Base-by-base conservation (phyloP, 2,329 filamentous ascomycete genomes). In the Chalaropsis thielavioides region DNA sequence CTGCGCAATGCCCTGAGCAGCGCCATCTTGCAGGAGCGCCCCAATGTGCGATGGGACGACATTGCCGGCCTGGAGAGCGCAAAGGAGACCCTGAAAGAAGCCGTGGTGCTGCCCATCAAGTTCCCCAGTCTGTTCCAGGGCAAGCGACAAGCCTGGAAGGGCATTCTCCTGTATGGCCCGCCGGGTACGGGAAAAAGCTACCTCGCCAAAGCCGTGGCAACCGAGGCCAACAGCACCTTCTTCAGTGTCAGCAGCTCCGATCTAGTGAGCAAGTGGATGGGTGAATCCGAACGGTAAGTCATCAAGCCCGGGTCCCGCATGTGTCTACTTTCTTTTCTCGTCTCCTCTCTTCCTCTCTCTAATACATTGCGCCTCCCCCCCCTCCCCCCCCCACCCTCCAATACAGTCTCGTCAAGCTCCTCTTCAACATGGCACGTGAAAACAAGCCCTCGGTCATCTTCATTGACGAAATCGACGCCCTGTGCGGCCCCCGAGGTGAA, bases 241-340 rank as follows among this genome's bases (percentile, higher is more conserved):
- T 99, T 99, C 82, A 96, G 91, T 72, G 92, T 99, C 69, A 95
- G 90, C 77, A 95, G 90, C 80, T 95, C 90, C 73, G 94, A 99
- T 74, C 76, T 99, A 75, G 94, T 99, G 68, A 96, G 90, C 75
- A 99, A 99, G 74, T 99, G 94, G 94, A 99, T 99, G 94, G 94
- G 94, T 78, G 94, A 99, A 77, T 95, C 89, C 80, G 94, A 99
- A 84, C 85, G 91, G 90, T 95, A 78, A 67, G 73, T 40, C 43
- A 27, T 31, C 17, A 17, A 19, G 31, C 15, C 40, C 38, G 1
- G n/a, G n/a, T n/a, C n/a, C n/a, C n/a, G n/a, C n/a, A n/a, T n/a
- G n/a, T n/a, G n/a, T n/a, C n/a, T n/a, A n/a, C n/a, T n/a, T n/a
- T 17, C 44, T 68, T 70, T 71, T 62, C 15, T 10, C 38, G 7